These are phyloP conservation scores for Diplodia mutila DNA, from an alignment of 2,329 filamentous ascomycete genomes.

Conservation along the genomic window DNA sequence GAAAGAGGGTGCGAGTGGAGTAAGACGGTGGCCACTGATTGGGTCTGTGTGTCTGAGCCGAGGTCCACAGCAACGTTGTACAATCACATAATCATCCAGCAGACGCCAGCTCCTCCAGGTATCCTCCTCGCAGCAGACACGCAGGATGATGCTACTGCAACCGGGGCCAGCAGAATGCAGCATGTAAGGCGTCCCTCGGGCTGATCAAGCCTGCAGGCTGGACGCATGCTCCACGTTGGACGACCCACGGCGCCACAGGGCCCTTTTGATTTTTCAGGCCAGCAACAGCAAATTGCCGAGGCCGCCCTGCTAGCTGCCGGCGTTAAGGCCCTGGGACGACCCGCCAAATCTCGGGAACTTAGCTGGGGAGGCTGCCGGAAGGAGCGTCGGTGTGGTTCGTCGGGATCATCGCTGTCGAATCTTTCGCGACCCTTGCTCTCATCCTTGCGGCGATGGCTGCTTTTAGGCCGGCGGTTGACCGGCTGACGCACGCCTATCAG, in stretches of 20 bases:
- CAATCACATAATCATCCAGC: constrained; percentile 6
- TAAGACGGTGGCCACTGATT: neutral
- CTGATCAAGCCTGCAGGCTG: neutral
- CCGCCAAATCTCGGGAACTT: constrained; percentile 9
- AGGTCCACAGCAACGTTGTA: neutral
- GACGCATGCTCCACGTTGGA: neutral
- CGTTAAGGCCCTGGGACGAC: neutral
- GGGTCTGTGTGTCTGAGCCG: neutral
- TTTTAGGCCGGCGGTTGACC: neutral
- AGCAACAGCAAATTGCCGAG: constrained; percentile 1
- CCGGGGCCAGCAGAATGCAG: neutral
- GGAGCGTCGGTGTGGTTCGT: constrained; percentile 3
- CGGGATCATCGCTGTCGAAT: neutral
- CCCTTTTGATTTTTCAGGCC: neutral
- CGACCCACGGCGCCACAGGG: neutral
- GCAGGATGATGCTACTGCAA: neutral
- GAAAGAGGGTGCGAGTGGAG: neutral
- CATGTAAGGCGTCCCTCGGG: neutral
- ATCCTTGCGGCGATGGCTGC: neutral
- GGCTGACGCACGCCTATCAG: constrained; percentile 8
- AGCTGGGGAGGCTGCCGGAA: neutral
- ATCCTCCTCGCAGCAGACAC: too few relatives aligned
- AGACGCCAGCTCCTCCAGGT: neutral
- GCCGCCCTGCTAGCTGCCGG: neutral
- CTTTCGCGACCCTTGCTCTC: neutral